Evolutionary conservation across 108 stramenopile species (phyloP), one percentile per base, ranked within the genome.

Genomic region (Skeletonema tropicum): DNA sequence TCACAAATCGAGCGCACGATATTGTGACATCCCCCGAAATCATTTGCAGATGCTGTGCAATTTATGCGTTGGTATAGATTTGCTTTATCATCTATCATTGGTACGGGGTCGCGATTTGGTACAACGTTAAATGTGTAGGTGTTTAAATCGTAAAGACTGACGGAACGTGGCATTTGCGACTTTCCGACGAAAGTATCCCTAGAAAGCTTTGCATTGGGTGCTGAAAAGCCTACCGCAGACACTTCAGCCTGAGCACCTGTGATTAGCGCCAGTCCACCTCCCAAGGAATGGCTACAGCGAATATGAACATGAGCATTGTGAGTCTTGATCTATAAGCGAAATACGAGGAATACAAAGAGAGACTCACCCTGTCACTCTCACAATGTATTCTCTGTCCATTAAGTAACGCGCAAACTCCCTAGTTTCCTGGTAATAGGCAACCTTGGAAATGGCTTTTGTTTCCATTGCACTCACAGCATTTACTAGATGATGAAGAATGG

Each of bases 1-100:
- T 94, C 94, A 71, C 93, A 94, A 14, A 90, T 39, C 2, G 83
- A 60, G 13, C 93, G 68, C 11, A 66, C 68, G 7, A 71, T 52
- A 17, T 41, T 57, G 57, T 94, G 94, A 60, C 94, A 94, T 10
- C 70, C 88, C 66, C 79, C 17, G 15, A 87, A 46, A 49, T 88
- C 75, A 46, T 73, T 83, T 26, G 36, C 32, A 3, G 71, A 52
- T 19, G 90, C 85, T 5, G 68, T 80, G 69, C 94, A 94, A 26
- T 86, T 82, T 39, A 90, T 90, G 21, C 74, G 60, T 71, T 94
- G 94, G 60, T 73, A 83, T 7, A 89, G 62, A 6, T 32, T 32
- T 41, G 83, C 83, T 45, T 66, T 49, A 35, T 85, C 84, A 67
- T 85, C 84, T 25, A 82, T n/a, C 66, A 77, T 71, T 32, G 84